phyloP scores from a whole-genome alignment of 1,284 basidiomycete genomes.

The Hymenochaete sp. region DNA sequence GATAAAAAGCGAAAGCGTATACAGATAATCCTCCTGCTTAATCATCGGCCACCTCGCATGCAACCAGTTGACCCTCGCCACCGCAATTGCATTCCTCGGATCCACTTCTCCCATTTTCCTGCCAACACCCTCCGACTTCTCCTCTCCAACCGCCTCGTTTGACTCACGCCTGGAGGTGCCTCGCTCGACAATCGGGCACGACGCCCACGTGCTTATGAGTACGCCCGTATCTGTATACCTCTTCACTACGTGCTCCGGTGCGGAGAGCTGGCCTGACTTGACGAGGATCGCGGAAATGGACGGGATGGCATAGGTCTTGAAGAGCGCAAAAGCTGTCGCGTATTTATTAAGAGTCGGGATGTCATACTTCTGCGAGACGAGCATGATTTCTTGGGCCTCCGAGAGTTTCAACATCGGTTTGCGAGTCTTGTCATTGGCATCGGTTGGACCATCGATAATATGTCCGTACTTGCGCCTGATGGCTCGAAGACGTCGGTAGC shows the following conservation, averaged over 20 bases:
- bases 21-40: conserved; percentile 30
- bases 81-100: conserved; percentile 35
- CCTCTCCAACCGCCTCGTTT: too few relatives aligned
- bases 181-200: conserved; percentile 15
- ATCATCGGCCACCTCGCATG: conserved; percentile 32
- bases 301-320: conserved; percentile 42
- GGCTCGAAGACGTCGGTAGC: conserved; percentile 7
- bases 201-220: conserved; percentile 24
- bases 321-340: conserved; percentile 36
- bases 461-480: conserved; percentile 10
- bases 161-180: too few relatives aligned
- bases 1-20: conserved; percentile 27
- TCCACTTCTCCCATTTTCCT: conserved; percentile 22
- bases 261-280: conserved; percentile 31
- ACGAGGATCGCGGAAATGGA: conserved; percentile 35
- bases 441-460: neutral
- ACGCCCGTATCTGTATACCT: conserved; percentile 36
- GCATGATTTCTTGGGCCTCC: conserved; percentile 36
- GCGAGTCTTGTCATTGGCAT: neutral
- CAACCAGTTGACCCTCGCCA: conserved; percentile 39
- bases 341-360: conserved; percentile 34
- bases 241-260: conserved; percentile 29
- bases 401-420: conserved; percentile 25
- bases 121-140: conserved; percentile 2
- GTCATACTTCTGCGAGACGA: conserved; percentile 29